Conservation (phyloP, 2,329 filamentous ascomycete species). For the Aureobasidium lini region DNA sequence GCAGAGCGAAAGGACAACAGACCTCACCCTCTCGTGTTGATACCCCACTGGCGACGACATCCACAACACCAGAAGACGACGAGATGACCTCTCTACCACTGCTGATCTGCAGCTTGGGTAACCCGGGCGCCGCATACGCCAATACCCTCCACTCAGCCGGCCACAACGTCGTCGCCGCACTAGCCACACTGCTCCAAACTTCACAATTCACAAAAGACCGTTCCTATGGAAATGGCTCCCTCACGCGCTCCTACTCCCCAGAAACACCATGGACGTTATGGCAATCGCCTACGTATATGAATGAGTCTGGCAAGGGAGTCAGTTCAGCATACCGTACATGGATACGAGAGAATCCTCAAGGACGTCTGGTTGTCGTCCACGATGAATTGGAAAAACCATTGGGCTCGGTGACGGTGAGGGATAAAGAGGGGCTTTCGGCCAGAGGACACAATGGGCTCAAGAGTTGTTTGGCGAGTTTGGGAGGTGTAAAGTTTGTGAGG, state of each 20-base stretch:
- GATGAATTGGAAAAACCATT: conserved; percentile 75
- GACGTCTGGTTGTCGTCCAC: conserved; percentile 68
- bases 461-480: conserved; percentile 74
- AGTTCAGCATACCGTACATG: conserved; percentile 56
- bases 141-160: conserved; percentile 82
- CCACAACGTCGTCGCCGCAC: conserved; percentile 62
- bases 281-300: conserved; percentile 76
- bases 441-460: conserved; percentile 42
- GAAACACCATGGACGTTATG: conserved; percentile 53
- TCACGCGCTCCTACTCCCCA: conserved; percentile 12
- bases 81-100: conserved; percentile 37
- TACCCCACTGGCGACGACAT: neutral
- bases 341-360: conserved; percentile 30
- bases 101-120: conserved; percentile 81
- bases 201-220: conserved; percentile 31
- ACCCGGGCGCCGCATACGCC: conserved; percentile 62
- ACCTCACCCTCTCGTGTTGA: neutral
- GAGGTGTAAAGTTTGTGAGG: conserved; percentile 65
- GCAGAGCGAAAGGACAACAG: neutral
- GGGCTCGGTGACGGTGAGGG: conserved; percentile 57
- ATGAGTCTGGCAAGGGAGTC: conserved; percentile 68
- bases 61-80: neutral
- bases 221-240: conserved; percentile 25
- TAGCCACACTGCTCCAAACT: conserved; percentile 43
- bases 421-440: conserved; percentile 43